phyloP scores from a whole-genome alignment of 2,329 filamentous ascomycete genomes.

The Plenodomus tracheiphilus region DNA sequence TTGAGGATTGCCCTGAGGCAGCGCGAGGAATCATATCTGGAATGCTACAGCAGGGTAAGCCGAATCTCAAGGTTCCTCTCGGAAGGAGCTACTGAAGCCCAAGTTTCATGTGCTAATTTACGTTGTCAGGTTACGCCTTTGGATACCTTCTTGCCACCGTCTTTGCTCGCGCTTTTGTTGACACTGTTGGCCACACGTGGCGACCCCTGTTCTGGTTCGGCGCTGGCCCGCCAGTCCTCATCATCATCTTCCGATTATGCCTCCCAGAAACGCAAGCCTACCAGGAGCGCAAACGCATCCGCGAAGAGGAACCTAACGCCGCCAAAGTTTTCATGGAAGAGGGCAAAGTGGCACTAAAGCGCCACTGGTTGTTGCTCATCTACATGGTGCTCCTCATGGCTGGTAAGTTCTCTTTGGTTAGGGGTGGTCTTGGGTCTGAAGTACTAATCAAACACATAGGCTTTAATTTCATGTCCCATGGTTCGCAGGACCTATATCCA shows the following conservation, averaged over 20 bases:
- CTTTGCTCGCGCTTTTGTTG: constrained; percentile 64
- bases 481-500: constrained; percentile 68
- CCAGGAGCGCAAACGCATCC: constrained; percentile 65
- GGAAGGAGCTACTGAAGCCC: too few species aligned
- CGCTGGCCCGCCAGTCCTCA: constrained; percentile 75
- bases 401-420: constrained; percentile 33
- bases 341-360: constrained; percentile 75
- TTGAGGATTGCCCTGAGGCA: constrained; percentile 63
- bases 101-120: neutral
- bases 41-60: constrained; percentile 59
- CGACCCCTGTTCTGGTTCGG: constrained; percentile 89
- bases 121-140: constrained; percentile 56
- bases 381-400: constrained; percentile 89
- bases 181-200: constrained; percentile 80
- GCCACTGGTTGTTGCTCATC: constrained; percentile 77
- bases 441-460: constrained; percentile 36
- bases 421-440: neutral
- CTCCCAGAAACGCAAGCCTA: constrained; percentile 80
- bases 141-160: constrained; percentile 65
- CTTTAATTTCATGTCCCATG: constrained; percentile 90
- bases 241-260: constrained; percentile 77
- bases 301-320: constrained; percentile 61
- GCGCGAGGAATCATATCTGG: constrained; percentile 64
- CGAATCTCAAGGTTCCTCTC: too few species aligned
- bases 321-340: constrained; percentile 72